These are phyloP conservation scores for Penicillium glabrum DNA, from an alignment of 2,329 filamentous ascomycete species.

Conservation along the genomic window DNA sequence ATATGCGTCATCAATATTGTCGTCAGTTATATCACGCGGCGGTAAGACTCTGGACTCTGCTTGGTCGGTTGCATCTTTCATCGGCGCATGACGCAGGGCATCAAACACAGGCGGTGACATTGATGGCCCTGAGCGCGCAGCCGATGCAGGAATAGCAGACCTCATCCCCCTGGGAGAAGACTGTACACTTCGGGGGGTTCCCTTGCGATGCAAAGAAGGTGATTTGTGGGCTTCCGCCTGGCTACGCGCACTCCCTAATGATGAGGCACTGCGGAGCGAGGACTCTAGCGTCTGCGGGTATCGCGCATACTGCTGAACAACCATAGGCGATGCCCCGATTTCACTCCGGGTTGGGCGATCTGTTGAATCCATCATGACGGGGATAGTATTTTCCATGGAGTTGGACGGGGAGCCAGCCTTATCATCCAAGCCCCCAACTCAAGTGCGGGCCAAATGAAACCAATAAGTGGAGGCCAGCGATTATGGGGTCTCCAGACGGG, in stretches of 20 bases:
- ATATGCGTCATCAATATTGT: conserved; percentile 78
- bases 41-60: conserved; percentile 59
- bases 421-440: conserved; percentile 1
- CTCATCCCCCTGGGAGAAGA: conserved; percentile 38
- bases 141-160: conserved; percentile 27
- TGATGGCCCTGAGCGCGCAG: conserved; percentile 35
- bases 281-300: conserved; percentile 37
- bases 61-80: conserved; percentile 37
- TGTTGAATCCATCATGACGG: conserved; percentile 27
- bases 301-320: conserved; percentile 41
- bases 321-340: conserved; percentile 27
- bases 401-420: background rate
- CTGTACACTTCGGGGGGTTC: conserved; percentile 39
- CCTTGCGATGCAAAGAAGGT: conserved; percentile 39
- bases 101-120: conserved; percentile 43
- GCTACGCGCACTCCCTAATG: conserved; percentile 35
- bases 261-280: conserved; percentile 38
- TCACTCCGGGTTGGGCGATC: conserved; percentile 27
- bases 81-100: conserved; percentile 27
- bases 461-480: conserved; percentile 5
- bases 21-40: conserved; percentile 64
- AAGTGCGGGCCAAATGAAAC: conserved; percentile 1
- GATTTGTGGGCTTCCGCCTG: conserved; percentile 33
- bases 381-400: conserved; percentile 34
- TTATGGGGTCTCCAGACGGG: conserved; percentile 7